Evolutionary conservation across 192 early-diverging fungal species (phyloP).

Genomic region (Coemansia sp.): DNA sequence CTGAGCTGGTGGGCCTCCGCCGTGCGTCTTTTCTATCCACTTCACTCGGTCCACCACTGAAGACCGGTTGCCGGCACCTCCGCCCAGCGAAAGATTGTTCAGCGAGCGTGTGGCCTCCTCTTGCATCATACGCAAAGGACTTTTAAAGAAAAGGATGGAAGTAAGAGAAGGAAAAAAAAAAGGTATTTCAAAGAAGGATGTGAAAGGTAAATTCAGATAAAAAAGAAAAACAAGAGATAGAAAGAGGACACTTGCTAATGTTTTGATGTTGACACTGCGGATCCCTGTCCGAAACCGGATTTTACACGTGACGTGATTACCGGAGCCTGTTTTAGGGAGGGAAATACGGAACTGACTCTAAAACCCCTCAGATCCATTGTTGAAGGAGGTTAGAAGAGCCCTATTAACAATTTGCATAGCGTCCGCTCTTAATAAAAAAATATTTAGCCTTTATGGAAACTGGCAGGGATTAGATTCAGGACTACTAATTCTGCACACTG

Average conservation of each 20-base stretch:
- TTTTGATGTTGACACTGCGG: background rate
- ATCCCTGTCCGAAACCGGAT: background rate
- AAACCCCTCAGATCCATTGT: background rate
- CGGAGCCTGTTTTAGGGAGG: background rate
- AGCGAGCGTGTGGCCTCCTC: background rate
- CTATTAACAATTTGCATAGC: background rate
- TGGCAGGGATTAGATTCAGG: slow-evolving; percentile 8
- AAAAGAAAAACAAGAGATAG: background rate
- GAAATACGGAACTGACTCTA: background rate
- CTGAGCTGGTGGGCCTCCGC: slow-evolving; percentile 9
- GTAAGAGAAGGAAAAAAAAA: slow-evolving; percentile 8
- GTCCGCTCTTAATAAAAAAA: background rate
- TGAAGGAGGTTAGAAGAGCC: background rate
- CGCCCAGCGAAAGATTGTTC: slow-evolving; percentile 9
- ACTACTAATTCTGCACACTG: background rate
- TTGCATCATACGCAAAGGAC: background rate
- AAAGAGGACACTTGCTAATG: background rate
- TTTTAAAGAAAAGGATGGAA: background rate
- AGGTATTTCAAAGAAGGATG: background rate
- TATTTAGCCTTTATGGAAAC: background rate
- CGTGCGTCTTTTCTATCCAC: slow-evolving; percentile 51
- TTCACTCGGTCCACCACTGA: slow-evolving; percentile 51
- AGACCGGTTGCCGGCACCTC: slow-evolving; percentile 18
- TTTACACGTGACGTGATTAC: background rate
- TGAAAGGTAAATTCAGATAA: background rate